phyloP scores from a whole-genome alignment of 495 filamentous ascomycete species.

The Penicillium lividum region DNA sequence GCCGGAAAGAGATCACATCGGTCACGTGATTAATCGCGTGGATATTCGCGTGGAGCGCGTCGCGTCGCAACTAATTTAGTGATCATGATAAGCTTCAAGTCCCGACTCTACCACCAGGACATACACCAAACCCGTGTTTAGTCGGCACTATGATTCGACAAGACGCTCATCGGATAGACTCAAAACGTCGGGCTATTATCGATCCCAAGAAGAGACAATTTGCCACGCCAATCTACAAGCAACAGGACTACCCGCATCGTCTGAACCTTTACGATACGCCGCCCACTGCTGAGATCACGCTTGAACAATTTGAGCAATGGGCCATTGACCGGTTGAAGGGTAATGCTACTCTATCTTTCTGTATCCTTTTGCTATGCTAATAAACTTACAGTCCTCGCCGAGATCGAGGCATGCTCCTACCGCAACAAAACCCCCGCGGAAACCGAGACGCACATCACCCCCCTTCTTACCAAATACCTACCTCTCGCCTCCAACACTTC shows the following conservation, averaged over 20 bases:
- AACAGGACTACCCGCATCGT: conserved; percentile 76
- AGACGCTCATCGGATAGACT: conserved; percentile 71
- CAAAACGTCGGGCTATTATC: conserved; percentile 72
- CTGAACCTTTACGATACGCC: conserved; percentile 90
- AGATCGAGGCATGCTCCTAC: conserved; percentile 94
- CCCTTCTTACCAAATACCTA: conserved; percentile 81
- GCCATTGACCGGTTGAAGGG: conserved; percentile 89
- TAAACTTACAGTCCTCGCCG: conserved; percentile 70
- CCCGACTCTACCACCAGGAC: not conserved
- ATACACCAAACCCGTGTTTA: not conserved
- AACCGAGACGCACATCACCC: conserved; percentile 73
- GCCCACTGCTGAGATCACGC: conserved; percentile 89
- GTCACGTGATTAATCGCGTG: conserved; percentile 7
- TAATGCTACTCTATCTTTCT: conserved; percentile 33
- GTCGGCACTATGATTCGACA: conserved; percentile 66
- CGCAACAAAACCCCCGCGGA: conserved; percentile 82
- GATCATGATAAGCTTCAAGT: conserved; percentile 10
- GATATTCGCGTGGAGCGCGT: conserved; percentile 4
- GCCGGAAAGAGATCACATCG: not conserved
- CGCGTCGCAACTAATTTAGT: conserved; percentile 18
- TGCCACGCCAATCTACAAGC: conserved; percentile 66
- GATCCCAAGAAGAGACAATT: conserved; percentile 88
- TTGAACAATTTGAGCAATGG: conserved; percentile 99
- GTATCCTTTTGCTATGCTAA: conserved; percentile 6
- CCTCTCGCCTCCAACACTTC: conserved; percentile 78